Evolutionary conservation across 768 basidiomycete species (phyloP).

Genomic region (Phaffia tasmanica): DNA sequence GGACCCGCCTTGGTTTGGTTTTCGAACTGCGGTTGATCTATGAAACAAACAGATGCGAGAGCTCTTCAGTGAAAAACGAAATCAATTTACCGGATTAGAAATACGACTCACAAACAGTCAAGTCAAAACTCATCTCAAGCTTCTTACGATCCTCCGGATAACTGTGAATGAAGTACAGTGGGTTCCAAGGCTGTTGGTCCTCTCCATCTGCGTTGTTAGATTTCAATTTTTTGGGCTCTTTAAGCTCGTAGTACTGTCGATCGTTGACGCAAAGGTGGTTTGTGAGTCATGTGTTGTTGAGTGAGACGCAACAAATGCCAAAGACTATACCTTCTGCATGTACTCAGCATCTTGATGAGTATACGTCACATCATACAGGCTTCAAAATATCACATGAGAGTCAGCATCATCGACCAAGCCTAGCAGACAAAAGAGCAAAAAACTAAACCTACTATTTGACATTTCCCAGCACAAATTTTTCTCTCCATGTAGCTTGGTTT

Average conservation of each 20-base stretch:
- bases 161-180: conserved; percentile 45
- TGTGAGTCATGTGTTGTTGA: no score
- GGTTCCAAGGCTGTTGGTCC: conserved; percentile 41
- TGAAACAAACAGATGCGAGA: background rate
- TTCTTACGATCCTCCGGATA: conserved; percentile 43
- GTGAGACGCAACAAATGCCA: no score
- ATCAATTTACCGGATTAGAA: no score
- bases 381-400: no score
- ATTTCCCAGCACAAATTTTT: no score
- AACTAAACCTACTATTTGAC: no score
- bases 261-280: no score
- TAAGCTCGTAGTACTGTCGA: conserved; percentile 41
- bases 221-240: conserved; percentile 36
- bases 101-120: background rate
- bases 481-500: no score
- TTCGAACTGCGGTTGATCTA: conserved; percentile 37
- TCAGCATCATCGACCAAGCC: no score
- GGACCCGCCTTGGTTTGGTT: conserved; percentile 46
- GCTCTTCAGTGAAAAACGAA: no score
- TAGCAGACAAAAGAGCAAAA: no score
- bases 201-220: conserved; percentile 37
- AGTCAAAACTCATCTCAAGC: conserved; percentile 47
- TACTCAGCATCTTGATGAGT: conserved; percentile 42
- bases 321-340: conserved; percentile 46
- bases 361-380: no score